Base-by-base conservation (phyloP, 2,329 filamentous ascomycete genomes). In the Trichophaea hybrida region DNA sequence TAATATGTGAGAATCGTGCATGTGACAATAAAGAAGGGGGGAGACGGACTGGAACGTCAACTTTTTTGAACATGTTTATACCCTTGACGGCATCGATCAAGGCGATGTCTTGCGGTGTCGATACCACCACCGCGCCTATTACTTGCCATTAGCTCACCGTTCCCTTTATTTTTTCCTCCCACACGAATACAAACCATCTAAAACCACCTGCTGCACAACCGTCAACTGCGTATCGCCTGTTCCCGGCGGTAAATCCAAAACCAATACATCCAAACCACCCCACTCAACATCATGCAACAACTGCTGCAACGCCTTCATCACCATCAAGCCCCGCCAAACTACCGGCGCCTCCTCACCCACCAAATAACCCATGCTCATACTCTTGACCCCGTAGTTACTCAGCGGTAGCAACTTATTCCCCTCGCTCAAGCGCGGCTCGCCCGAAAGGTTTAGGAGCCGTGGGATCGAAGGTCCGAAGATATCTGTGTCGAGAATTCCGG, bases 331-430 rank as follows among this genome's bases (percentile, higher is more conserved):
- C 55, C 93, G 82, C 93, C 93, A 98, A 35, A 93, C 90, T 13
- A 98, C 85, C 0, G 90, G 88, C 4, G 87, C 85, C 8, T 82
- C 79, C 65, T 88, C 84, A 17, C 80, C 81, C 1, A 95, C 82
- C 0, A 98, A 78, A 66, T 95, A 97, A 54, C 93, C 93, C 87
- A 98, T 97, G 0, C 90, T 96, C 93, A 98, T 98, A 58, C 89
- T 94, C 73, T 94, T 94, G 59, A 98, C 80, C 44, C 93, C 93
- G 75, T 97, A 97, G 70, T 94, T 95, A 24, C 86, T 89, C 31
- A 98, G 74, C 0, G 93, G 93, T 1, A 97, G 69, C 2, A 98
- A 78, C 35, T 43, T 48, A 4, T 31, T 31, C 4, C 33, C 34
- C 8, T 48, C 24, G 40, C 6, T 49, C 61, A 94, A 74, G 59